These are phyloP conservation scores for Phyllachora maydis DNA, from an alignment of 2,329 filamentous ascomycete genomes.

Conservation along the genomic window DNA sequence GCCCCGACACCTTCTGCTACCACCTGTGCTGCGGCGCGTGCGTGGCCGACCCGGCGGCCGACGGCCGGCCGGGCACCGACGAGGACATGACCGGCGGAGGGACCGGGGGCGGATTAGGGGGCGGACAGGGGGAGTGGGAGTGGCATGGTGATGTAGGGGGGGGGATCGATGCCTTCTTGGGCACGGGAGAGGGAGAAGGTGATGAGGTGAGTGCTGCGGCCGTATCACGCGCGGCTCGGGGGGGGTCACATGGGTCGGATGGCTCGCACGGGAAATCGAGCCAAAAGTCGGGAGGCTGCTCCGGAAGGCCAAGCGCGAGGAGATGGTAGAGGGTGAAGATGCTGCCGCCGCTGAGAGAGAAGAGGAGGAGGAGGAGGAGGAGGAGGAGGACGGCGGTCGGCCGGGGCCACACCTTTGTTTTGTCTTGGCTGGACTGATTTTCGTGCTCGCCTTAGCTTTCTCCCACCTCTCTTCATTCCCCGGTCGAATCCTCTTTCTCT, in stretches of 20 bases:
- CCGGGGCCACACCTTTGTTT: neutral
- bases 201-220: neutral
- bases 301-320: neutral
- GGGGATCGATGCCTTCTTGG: neutral
- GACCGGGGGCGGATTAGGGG: no score
- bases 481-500: no score
- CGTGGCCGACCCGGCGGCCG: slow-evolving; percentile 11
- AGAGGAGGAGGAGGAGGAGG: neutral
- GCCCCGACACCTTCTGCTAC: slow-evolving; percentile 29
- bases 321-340: no score
- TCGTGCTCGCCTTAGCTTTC: no score
- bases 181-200: neutral
- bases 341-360: no score
- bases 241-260: no score
- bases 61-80: no score
- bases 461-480: no score
- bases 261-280: no score
- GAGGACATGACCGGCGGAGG: no score
- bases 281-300: neutral
- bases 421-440: no score
- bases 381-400: neutral
- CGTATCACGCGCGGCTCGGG: no score
- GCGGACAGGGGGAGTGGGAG: neutral
- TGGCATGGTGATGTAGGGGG: neutral
- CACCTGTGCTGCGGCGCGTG: slow-evolving; percentile 26